Conservation (phyloP, 306 rosid genomes). For the Vigna mungo region DNA sequence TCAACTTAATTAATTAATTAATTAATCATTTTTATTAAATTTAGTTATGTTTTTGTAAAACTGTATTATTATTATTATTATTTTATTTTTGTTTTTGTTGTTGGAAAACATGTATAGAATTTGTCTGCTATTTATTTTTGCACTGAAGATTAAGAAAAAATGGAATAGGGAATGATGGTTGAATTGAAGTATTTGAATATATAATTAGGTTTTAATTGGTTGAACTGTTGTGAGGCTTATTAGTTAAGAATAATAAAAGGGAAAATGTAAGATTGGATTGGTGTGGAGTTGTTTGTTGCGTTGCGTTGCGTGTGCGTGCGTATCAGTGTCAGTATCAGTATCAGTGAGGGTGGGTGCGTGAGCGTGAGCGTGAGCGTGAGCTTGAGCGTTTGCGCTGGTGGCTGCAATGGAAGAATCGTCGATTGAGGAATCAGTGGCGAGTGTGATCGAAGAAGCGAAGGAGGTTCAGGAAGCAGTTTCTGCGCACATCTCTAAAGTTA, state of each 20-base stretch:
- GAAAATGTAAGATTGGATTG: neutral
- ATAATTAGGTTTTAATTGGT: neutral
- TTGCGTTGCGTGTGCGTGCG: neutral
- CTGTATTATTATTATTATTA: too few relatives aligned
- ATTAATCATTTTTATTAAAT: neutral
- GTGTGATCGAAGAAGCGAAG: constrained; percentile 72
- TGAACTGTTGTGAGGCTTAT: too few relatives aligned
- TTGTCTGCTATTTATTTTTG: too few relatives aligned
- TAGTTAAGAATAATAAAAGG: neutral
- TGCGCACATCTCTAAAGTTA: constrained; percentile 53
- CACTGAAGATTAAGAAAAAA: too few relatives aligned
- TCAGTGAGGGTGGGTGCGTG: neutral
- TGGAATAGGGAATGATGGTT: neutral
- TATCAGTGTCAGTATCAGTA: neutral
- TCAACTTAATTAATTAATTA: neutral
- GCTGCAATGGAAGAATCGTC: constrained; percentile 28
- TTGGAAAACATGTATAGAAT: too few relatives aligned
- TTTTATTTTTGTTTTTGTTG: too few relatives aligned
- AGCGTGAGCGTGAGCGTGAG: neutral
- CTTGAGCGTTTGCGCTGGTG: neutral
- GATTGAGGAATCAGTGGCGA: constrained; percentile 64
- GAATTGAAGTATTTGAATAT: neutral
- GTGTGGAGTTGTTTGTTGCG: neutral
- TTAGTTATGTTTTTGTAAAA: too few relatives aligned
- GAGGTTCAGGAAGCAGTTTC: constrained; percentile 75